Conservation (phyloP, 305 asterid species). For the Plantago lanceolata region DNA sequence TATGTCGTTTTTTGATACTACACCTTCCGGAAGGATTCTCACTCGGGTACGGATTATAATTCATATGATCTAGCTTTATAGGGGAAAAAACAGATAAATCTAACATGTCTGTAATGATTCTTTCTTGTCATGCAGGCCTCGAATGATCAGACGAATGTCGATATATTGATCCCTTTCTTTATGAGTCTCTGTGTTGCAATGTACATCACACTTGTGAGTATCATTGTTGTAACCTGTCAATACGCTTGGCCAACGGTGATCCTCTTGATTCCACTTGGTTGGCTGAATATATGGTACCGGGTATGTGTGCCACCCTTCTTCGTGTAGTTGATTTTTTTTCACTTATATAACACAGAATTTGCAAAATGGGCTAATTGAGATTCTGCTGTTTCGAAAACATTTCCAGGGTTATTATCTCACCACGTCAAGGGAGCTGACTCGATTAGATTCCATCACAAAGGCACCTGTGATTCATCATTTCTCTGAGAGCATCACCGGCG, state of each 20-base stretch:
- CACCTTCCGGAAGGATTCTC: constrained; percentile 95
- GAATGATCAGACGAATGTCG: constrained; percentile 84
- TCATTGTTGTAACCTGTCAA: constrained; percentile 75
- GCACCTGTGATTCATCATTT: constrained; percentile 97
- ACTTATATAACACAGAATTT: background rate
- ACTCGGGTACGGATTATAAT: constrained; percentile 96
- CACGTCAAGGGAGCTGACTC: constrained; percentile 88
- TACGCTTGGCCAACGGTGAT: constrained; percentile 82
- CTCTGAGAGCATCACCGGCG: constrained; percentile 93
- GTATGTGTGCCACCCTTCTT: constrained; percentile 36
- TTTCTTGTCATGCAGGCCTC: constrained; percentile 63
- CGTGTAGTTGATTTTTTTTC: background rate
- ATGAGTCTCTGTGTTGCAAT: constrained; percentile 47
- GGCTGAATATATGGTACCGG: constrained; percentile 93
- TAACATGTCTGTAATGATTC: background rate
- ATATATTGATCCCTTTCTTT: constrained; percentile 70
- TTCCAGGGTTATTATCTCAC: constrained; percentile 83
- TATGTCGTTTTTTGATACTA: constrained; percentile 93
- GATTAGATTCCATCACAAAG: constrained; percentile 89
- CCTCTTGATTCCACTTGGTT: constrained; percentile 76
- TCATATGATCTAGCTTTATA: background rate
- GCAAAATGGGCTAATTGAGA: background rate
- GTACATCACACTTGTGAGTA: constrained; percentile 58
- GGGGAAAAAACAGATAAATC: no score
- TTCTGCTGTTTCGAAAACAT: constrained; percentile 1